These are phyloP conservation scores for Trypanosomatidae sp. DNA, from an alignment of 208 protist genomes.

Conservation along the genomic window DNA sequence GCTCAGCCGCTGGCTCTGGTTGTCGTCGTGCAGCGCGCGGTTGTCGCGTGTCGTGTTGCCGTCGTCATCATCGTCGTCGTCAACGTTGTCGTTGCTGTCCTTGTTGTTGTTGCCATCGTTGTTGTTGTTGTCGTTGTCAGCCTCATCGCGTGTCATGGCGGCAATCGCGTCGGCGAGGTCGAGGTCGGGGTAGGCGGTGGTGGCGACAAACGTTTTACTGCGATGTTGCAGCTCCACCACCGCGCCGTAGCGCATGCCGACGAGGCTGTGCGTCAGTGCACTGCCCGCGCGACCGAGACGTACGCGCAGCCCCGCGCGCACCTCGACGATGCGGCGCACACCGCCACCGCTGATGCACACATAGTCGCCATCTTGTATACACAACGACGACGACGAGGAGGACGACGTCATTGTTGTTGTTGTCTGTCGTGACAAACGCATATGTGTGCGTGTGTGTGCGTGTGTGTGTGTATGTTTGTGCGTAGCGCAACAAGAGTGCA, in stretches of 20 bases:
- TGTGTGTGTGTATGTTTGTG: background rate
- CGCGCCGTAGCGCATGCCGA: constrained; percentile 70
- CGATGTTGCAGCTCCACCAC: constrained; percentile 52
- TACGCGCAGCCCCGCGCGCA: constrained; percentile 33
- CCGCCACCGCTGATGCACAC: constrained; percentile 78
- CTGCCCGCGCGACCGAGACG: constrained; percentile 51
- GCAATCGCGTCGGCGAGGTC: constrained; percentile 39
- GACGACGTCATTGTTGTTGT: background rate
- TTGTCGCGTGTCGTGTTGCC: constrained; percentile 44
- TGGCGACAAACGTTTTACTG: constrained; percentile 30
- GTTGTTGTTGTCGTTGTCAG: too few species aligned
- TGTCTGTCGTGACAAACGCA: background rate
- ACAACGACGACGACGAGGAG: constrained; percentile 1
- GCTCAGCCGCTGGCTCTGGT: constrained; percentile 66
- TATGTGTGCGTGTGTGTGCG: background rate
- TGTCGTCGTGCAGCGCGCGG: constrained; percentile 65
- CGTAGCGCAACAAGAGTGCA: constrained; percentile 2
- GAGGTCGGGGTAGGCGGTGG: constrained; percentile 75
- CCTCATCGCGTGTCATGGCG: too few species aligned
- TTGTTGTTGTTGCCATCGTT: too few species aligned
- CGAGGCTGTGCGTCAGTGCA: constrained; percentile 46
- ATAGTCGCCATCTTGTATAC: constrained; percentile 61
- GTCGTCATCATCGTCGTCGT: constrained; percentile 59
- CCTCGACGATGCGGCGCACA: constrained; percentile 36
- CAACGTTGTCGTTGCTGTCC: constrained; percentile 66